phyloP scores from a whole-genome alignment of 805 yeast genomes.

The Grigorovia yakushimaensis region DNA sequence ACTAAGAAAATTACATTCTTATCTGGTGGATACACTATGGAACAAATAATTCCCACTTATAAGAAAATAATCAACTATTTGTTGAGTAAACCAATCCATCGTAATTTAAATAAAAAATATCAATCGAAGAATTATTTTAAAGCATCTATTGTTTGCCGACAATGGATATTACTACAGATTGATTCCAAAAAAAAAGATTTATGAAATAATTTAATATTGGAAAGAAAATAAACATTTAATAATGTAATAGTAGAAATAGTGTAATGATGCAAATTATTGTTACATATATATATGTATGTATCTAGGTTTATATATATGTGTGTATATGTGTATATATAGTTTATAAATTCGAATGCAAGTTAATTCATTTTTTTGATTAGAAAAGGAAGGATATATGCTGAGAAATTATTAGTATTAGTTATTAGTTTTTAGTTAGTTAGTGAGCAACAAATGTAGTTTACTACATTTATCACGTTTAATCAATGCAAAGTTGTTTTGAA shows the following conservation, averaged over 20 bases:
- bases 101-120: constrained; percentile 83
- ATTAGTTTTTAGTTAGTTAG: no score
- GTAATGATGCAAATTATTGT: background rate
- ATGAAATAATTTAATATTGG: no score
- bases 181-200: background rate
- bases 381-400: background rate
- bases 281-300: no score
- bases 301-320: background rate
- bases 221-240: background rate
- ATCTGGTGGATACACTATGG: constrained; percentile 79
- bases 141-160: constrained; percentile 65
- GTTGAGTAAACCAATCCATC: constrained; percentile 70
- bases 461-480: no score
- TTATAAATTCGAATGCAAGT: background rate
- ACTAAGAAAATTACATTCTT: constrained; percentile 76
- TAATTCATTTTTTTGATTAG: background rate
- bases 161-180: constrained; percentile 51
- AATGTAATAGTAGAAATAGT: background rate
- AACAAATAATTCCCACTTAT: constrained; percentile 58
- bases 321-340: background rate
- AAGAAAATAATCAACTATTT: constrained; percentile 64
- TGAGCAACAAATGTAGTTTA: no score
- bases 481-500: no score
- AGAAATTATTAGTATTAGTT: background rate
- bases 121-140: constrained; percentile 77